These are phyloP conservation scores for Neurospora hispaniola DNA, from an alignment of 495 filamentous ascomycete genomes.

Conservation along the genomic window DNA sequence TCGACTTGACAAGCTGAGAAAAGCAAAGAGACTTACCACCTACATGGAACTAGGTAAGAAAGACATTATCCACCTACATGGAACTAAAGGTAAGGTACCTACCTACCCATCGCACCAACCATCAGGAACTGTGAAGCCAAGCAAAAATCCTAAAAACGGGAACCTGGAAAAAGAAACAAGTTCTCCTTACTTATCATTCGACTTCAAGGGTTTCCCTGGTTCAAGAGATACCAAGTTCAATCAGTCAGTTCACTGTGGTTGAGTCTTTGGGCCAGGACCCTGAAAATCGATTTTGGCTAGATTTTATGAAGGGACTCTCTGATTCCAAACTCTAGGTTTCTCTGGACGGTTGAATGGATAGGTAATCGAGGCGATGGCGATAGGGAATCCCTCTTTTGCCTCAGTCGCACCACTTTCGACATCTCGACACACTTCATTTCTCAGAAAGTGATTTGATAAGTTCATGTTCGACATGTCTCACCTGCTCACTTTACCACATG, in stretches of 20 bases:
- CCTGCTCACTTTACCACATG: neutral
- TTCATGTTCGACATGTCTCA: neutral
- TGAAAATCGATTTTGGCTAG: neutral
- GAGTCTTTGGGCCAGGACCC: neutral
- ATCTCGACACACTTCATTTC: neutral
- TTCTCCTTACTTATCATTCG: neutral
- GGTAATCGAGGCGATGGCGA: neutral
- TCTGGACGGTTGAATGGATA: neutral
- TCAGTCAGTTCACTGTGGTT: neutral
- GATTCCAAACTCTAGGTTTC: neutral
- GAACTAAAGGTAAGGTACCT: neutral
- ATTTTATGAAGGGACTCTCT: neutral
- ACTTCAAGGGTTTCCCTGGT: neutral
- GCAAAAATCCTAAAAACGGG: neutral
- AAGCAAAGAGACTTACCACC: neutral
- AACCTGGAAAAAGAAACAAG: neutral
- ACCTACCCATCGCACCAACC: neutral
- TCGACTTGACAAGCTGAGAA: neutral
- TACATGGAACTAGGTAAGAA: too few species aligned
- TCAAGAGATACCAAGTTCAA: neutral
- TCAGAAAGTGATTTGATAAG: neutral
- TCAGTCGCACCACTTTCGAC: neutral
- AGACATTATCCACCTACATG: neutral
- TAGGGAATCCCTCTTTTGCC: neutral
- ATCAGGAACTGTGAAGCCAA: neutral